Base-by-base conservation (phyloP, 1,284 basidiomycete species). In the Trichosporon inkin region DNA sequence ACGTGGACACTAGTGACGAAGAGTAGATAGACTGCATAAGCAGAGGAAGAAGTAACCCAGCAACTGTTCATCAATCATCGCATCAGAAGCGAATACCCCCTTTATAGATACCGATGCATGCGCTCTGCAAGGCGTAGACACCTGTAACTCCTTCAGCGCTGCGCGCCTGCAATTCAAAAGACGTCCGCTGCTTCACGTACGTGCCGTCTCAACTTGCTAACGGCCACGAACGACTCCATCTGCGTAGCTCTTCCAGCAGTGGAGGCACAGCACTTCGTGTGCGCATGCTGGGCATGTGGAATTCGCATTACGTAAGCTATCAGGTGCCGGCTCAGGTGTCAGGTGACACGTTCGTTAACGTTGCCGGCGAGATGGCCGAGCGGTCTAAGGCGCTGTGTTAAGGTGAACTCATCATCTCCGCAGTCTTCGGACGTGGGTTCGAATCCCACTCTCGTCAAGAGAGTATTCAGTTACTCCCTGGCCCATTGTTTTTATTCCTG, bases 1-100 rank as follows among this genome's bases (percentile, higher is more conserved):
- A 79, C 58, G 81, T 82, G 16, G 82, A 78, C 35, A 80, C 79
- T 55, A 59, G 62, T 49, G 74, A 74, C 34, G 72, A 70, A 47
- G 71, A 68, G 1, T 72, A 71, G 5, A 71, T 62, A 10, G 56
- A 67, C 5, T 62, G 62, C 22, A 78, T 77, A 35, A 67, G 16
- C 70, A 73, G 62, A 81, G 79, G 36, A 69, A 72, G 61, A 49
- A 49, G 44, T 49, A 32, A 49, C 28, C n/a, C 28, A 49, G 44
- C 44, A 49, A 22, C 44, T 70, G 56, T 57, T 32, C 17, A 38
- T 40, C 16, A 37, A 35, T 19, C 37, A 57, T 37, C 53, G 37
- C 24, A 32, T 32, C 28, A 35, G 41, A 37, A 38, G 34, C 56
- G 39, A 37, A 62, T 52, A 41, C 53, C 57, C 16, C 36, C 16